These are phyloP conservation scores for Penicillium soppii DNA, from an alignment of 495 filamentous ascomycete species.

Conservation along the genomic window DNA sequence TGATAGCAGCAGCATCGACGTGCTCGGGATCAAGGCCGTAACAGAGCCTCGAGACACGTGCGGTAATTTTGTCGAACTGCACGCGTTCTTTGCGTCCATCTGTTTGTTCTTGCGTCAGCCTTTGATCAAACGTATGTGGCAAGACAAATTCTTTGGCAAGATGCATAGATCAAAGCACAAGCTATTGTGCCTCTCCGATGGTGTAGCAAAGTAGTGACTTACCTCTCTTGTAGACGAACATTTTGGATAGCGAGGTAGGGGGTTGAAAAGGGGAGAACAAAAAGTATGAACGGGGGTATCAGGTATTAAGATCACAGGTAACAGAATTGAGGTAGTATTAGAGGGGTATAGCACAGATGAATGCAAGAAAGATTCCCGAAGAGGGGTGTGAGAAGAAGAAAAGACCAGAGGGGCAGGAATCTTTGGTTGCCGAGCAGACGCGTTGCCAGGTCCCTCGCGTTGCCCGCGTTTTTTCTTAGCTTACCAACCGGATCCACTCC, in stretches of 20 bases:
- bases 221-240: conserved; percentile 75
- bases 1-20: conserved; percentile 97
- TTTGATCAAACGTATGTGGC: conserved; percentile 20
- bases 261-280: conserved; percentile 10
- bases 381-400: conserved; percentile 19
- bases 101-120: conserved; percentile 39
- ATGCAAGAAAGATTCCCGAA: conserved; percentile 13
- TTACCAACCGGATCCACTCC: conserved; percentile 7
- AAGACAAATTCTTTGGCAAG: conserved; percentile 9
- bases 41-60: conserved; percentile 93
- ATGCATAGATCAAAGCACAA: not conserved
- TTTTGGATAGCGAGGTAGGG: conserved; percentile 29
- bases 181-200: no score
- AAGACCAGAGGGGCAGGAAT: conserved; percentile 21
- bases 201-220: conserved; percentile 36
- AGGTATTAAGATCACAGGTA: conserved; percentile 12
- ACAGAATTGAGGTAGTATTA: not conserved
- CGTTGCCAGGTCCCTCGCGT: conserved; percentile 8
- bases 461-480: conserved; percentile 12
- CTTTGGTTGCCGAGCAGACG: conserved; percentile 11
- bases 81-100: conserved; percentile 99
- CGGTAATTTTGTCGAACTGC: conserved; percentile 99
- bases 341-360: not conserved
- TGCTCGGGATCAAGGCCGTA: conserved; percentile 96
- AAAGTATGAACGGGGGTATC: conserved; percentile 11